phyloP scores from a whole-genome alignment of 768 basidiomycete genomes.

The Pleurotus pulmonarius region DNA sequence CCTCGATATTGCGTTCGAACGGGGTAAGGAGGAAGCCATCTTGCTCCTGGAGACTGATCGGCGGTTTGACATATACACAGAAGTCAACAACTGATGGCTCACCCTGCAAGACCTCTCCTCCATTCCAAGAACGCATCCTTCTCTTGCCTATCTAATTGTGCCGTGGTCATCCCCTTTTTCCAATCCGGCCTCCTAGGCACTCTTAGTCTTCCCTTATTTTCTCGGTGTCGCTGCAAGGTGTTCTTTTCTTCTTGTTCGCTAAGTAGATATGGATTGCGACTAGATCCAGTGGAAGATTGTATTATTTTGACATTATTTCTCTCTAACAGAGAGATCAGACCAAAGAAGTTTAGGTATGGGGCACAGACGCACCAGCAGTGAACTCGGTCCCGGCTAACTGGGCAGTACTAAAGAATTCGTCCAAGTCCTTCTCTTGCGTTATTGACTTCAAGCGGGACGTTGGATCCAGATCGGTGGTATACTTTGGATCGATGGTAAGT shows the following conservation, averaged over 20 bases:
- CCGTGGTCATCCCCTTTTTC: constrained; percentile 75
- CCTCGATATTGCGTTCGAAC: constrained; percentile 92
- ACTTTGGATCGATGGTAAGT: constrained; percentile 7
- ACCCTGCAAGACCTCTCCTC: constrained; percentile 91
- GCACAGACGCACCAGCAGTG: constrained; percentile 69
- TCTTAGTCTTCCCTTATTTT: constrained; percentile 69
- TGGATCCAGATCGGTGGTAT: constrained; percentile 65
- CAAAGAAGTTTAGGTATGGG: background rate
- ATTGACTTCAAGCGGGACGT: constrained; percentile 79
- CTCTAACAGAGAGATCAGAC: constrained; percentile 38
- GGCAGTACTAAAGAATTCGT: constrained; percentile 94
- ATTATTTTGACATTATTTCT: constrained; percentile 79
- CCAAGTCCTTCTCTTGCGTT: constrained; percentile 93
- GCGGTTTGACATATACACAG: background rate
- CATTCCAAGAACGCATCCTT: constrained; percentile 89
- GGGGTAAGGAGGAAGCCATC: constrained; percentile 90
- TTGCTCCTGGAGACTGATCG: constrained; percentile 62
- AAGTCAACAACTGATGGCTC: constrained; percentile 26
- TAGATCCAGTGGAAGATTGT: constrained; percentile 45
- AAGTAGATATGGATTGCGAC: constrained; percentile 85
- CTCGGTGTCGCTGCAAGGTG: constrained; percentile 67
- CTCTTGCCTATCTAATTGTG: constrained; percentile 85
- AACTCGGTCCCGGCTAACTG: constrained; percentile 95
- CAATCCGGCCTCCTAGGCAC: constrained; percentile 90
- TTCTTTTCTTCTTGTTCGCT: constrained; percentile 78